Evolutionary conservation across 176 grass and related monocot genomes (phyloP).

Genomic region (Oryza meyeriana): DNA sequence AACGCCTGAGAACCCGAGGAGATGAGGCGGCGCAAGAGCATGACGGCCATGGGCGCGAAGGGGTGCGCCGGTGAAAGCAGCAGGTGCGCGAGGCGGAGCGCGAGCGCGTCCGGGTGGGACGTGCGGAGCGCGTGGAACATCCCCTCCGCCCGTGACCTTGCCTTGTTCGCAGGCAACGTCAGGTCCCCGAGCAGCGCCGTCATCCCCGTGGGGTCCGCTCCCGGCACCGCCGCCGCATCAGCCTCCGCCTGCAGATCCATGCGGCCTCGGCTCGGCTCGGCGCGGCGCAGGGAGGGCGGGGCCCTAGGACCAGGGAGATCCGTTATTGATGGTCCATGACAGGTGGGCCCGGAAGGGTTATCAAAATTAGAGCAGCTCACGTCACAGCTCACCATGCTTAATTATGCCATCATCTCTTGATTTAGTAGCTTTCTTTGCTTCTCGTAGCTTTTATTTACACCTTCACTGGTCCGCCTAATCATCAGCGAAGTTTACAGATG

Average conservation of each 20-base stretch:
- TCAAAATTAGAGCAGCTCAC: slow-evolving; percentile 29
- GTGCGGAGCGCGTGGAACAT: slow-evolving; percentile 64
- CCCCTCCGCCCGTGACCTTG: slow-evolving; percentile 66
- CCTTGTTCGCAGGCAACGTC: slow-evolving; percentile 74
- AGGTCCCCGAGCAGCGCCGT: slow-evolving; percentile 61
- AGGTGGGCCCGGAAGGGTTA: background rate
- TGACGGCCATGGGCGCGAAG: slow-evolving; percentile 50
- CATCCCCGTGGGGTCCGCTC: slow-evolving; percentile 61
- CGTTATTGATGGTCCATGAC: slow-evolving; percentile 14
- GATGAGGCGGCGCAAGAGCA: slow-evolving; percentile 59
- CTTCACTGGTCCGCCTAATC: too few species aligned
- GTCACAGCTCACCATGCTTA: slow-evolving; percentile 25
- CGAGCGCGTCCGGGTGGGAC: slow-evolving; percentile 60
- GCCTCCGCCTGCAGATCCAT: slow-evolving; percentile 46
- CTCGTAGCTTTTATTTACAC: too few species aligned
- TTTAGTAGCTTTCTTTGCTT: background rate
- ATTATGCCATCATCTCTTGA: slow-evolving; percentile 22
- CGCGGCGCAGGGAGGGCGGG: background rate
- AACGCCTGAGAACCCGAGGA: slow-evolving; percentile 36
- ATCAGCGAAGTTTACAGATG: too few species aligned
- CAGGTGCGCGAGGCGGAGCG: slow-evolving; percentile 68
- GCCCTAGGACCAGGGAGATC: background rate
- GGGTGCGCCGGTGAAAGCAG: slow-evolving; percentile 61
- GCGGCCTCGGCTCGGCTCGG: background rate
- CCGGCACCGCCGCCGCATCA: slow-evolving; percentile 48